Evolutionary conservation across 179 eudicot species (phyloP).

Genomic region (Spinacia oleracea): DNA sequence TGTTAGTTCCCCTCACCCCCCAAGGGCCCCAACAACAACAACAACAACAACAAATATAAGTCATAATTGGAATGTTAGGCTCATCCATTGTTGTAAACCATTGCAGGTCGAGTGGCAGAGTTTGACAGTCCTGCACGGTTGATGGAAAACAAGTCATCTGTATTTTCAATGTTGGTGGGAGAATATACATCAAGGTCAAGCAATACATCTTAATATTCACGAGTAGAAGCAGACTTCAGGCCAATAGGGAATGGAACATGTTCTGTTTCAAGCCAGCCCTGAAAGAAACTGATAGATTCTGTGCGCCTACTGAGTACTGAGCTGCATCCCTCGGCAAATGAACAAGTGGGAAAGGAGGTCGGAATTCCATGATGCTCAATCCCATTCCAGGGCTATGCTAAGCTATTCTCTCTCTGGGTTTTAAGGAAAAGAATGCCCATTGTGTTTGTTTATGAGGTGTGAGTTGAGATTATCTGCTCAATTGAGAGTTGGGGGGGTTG

Average conservation of each 20-base stretch:
- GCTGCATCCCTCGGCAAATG: constrained; percentile 23
- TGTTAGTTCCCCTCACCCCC: not conserved
- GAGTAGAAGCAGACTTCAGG: not conserved
- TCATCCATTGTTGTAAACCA: constrained; percentile 14
- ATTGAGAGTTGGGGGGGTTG: constrained; percentile 16
- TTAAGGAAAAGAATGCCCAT: not conserved
- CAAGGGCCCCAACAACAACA: not conserved
- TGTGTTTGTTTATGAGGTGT: not conserved
- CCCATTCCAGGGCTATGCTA: not conserved
- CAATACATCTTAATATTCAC: constrained; percentile 36
- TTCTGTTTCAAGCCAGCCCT: constrained; percentile 18
- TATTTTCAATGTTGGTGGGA: constrained; percentile 80
- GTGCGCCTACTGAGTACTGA: constrained; percentile 12
- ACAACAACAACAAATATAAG: not conserved
- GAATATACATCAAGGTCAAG: constrained; percentile 90
- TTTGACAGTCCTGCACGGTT: constrained; percentile 75
- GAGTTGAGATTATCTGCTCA: not conserved
- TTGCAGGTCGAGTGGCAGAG: constrained; percentile 91
- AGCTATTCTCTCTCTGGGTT: not conserved
- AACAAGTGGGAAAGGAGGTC: not conserved
- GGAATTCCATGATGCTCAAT: constrained; percentile 3
- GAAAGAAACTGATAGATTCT: constrained; percentile 17
- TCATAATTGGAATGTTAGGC: not conserved
- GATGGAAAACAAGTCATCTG: constrained; percentile 78
- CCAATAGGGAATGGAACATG: constrained; percentile 13